phyloP scores from a whole-genome alignment of 495 filamentous ascomycete species.

The Immersiella caudata region DNA sequence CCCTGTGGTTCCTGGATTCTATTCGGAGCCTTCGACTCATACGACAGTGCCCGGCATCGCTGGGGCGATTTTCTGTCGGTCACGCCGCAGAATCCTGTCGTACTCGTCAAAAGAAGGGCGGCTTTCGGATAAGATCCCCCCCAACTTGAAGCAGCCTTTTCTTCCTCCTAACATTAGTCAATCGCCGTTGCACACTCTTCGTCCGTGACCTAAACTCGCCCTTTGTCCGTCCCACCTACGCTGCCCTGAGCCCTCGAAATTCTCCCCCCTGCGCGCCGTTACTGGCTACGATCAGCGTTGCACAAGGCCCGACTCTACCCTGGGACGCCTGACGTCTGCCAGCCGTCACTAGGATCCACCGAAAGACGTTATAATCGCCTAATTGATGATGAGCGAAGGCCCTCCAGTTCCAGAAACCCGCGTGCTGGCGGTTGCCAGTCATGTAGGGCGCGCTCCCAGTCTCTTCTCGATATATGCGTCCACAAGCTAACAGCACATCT shows the following conservation, averaged over 20 bases:
- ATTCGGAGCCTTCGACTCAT: background rate
- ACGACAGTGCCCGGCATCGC: background rate
- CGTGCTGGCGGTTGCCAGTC: conserved; percentile 93
- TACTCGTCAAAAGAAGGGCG: background rate
- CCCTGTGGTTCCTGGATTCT: background rate
- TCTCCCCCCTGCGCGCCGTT: background rate
- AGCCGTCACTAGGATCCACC: background rate
- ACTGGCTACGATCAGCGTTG: background rate
- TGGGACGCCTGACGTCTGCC: background rate
- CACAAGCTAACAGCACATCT: conserved; percentile 37
- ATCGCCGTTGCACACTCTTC: background rate
- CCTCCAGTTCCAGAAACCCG: conserved; percentile 77
- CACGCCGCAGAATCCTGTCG: background rate
- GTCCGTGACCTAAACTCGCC: too few relatives aligned
- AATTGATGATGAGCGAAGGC: conserved; percentile 43
- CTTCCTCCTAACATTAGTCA: background rate
- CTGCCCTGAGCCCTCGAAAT: too few relatives aligned
- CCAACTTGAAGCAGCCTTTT: background rate
- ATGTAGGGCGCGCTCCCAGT: conserved; percentile 66
- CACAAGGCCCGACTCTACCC: background rate
- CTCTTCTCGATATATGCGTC: conserved; percentile 22
- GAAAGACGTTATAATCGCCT: background rate
- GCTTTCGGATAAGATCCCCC: background rate
- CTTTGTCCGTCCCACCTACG: too few relatives aligned
- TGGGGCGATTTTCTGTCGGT: background rate